Evolutionary conservation across 2,329 filamentous ascomycete species (phyloP), one percentile per base, ranked within the genome.

Genomic region (Cladosporium sp.): DNA sequence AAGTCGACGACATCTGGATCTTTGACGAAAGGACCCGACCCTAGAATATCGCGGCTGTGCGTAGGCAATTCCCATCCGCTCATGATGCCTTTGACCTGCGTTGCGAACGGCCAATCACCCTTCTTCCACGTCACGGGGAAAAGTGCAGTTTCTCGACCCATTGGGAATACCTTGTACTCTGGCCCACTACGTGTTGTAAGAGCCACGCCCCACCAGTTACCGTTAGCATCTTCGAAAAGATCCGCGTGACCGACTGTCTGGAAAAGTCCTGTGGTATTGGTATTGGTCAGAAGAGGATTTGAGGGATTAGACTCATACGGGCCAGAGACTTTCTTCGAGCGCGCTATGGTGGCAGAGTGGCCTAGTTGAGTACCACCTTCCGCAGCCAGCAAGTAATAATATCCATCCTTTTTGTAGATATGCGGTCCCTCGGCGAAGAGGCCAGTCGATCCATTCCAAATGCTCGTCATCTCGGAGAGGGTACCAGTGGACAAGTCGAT

Each of bases 231-330:
- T 47, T 81, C 76, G 58, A 84, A 83, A 1, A 84, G 60, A 61
- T 85, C 82, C 0, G 79, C 77, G 56, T 85, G 83, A 0, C 82
- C 82, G 0, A 83, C 76, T 1, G 80, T 80, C 62, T 84, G 81
- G 57, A 64, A 72, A 71, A 70, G 66, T 22, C 62, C 57, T 2
- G 54, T 64, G 8, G 64, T 70, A 24, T 65, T 66, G 37, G 56
- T 54, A 10, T 64, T 64, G 0, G 61, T 67, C n/a, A 68, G 44
- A 15, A 70, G 58, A 3, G 67, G 67, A 35, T 70, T 71, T 3
- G 49, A 35, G 10, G 60, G 58, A 42, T 64, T 53, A 3, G 39
- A 28, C 42, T 64, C 62, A n/a, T 64, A 71, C 1, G 67, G 68
- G 0, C 68, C 67, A 65, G 68, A 70, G 24, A 75, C 69, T 47